Evolutionary conservation across 73 alveolate species (phyloP), one percentile per base, ranked within the genome.

Genomic region (Halteria grandinella): DNA sequence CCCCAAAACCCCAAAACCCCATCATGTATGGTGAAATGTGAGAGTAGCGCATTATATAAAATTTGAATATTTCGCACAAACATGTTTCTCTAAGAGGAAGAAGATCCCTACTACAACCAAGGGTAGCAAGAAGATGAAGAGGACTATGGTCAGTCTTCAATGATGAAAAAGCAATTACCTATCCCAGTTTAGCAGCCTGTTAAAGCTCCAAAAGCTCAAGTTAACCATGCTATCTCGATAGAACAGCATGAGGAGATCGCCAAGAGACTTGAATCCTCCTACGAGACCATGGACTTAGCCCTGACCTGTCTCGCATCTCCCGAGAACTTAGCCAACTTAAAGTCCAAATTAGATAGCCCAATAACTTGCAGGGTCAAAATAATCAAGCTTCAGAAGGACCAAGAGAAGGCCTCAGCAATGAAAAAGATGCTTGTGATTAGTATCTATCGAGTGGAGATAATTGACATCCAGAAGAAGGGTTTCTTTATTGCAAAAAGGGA

Each of bases 251-350:
- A 66, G 37, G 53, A 66, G 47, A 66, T 66, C 8, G 53, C 23
- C 25, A 4, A 21, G 2, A 54, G 80, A 39, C 52, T 66, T 3
- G 80, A 66, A 44, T 63, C 43, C 18, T 23, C 69, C 10, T 44
- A n/a, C 18, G 32, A 28, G 18, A 31, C 32, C 7, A 15, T 66
- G 15, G 69, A 66, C 24, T 23, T 44, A 12, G 66, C 47, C 20
- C 32, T 45, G 51, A 57, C 39, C 31, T 50, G 69, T 25, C 80
- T 66, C 15, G 43, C 64, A 1, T 23, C 64, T 28, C 49, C 64
- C 2, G 80, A 66, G 18, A 66, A 66, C 33, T 10, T 66, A 4
- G 80, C n/a, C n/a, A n/a, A n/a, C n/a, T n/a, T n/a, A n/a, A n/a
- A n/a, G n/a, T n/a, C n/a, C n/a, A n/a, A n/a, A n/a, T n/a, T n/a